A percentile compares a stretch with the other conserved stretches of the same genome.
Conservation (phyloP, 768 basidiomycete genomes). For the Favolaschia claudopus region DNA sequence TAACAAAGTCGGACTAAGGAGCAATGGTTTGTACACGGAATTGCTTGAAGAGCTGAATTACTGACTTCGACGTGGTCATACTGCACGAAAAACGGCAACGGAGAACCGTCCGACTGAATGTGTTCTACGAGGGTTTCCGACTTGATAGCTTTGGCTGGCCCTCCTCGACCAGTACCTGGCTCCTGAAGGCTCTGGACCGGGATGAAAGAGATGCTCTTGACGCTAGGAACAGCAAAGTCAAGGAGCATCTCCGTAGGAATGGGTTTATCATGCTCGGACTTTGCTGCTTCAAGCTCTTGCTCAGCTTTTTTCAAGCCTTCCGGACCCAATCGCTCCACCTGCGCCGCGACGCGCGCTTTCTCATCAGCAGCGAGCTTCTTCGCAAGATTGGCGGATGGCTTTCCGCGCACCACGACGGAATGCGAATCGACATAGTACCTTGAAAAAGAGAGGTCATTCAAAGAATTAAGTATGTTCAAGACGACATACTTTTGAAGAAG, state of each 20-base stretch:
- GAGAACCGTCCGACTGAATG: constrained; percentile 70
- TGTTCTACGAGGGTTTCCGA: constrained; percentile 62
- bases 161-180: constrained; percentile 55
- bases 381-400: constrained; percentile 85
- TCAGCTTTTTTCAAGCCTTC: constrained; percentile 80
- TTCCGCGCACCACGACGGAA: constrained; percentile 81
- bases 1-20: constrained; percentile 92
- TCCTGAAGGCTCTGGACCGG: constrained; percentile 74
- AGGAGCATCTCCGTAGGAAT: constrained; percentile 86
- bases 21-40: constrained; percentile 6
- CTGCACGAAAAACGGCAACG: constrained; percentile 88
- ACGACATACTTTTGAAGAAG: constrained; percentile 73
- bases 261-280: constrained; percentile 82
- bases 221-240: constrained; percentile 89
- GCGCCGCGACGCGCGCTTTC: constrained; percentile 75
- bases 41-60: constrained; percentile 1
- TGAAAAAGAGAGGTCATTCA: constrained; percentile 8
- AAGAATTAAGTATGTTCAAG: neutral
- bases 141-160: constrained; percentile 31
- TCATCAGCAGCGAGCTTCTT: constrained; percentile 84
- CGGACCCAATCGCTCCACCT: constrained; percentile 75
- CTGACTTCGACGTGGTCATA: constrained; percentile 91
- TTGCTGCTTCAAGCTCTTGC: constrained; percentile 78
- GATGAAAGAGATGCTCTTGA: constrained; percentile 93
- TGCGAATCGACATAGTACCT: constrained; percentile 85